These are phyloP conservation scores for Cnidoscolus chayamansa DNA, from an alignment of 441 rosid species.

Conservation along the genomic window DNA sequence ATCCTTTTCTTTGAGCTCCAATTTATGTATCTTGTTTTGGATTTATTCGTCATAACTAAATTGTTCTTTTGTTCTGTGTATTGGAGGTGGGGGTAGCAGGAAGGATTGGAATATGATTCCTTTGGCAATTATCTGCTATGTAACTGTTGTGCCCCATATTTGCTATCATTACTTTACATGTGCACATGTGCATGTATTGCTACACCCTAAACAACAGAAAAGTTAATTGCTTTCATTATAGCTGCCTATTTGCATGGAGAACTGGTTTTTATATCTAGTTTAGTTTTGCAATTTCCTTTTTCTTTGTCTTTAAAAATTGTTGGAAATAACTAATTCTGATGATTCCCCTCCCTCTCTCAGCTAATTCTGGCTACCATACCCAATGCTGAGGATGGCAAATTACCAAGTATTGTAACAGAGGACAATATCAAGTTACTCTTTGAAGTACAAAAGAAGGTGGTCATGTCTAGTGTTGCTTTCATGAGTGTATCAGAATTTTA, in stretches of 20 bases:
- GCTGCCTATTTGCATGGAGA: no score
- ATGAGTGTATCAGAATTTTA: background rate
- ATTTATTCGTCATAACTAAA: background rate
- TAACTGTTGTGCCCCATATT: background rate
- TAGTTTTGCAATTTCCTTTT: conserved; percentile 1
- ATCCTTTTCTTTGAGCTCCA: no score
- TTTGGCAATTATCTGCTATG: background rate
- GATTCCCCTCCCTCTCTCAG: conserved; percentile 37
- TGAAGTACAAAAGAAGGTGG: conserved; percentile 92
- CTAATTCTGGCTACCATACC: conserved; percentile 83
- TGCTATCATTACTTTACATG: background rate
- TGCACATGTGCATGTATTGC: no score
- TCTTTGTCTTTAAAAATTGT: background rate
- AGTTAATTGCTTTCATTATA: background rate
- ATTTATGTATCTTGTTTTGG: background rate
- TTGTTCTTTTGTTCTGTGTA: no score
- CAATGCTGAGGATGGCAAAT: conserved; percentile 40
- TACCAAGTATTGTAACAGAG: conserved; percentile 78
- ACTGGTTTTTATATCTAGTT: background rate
- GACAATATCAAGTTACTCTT: conserved; percentile 84
- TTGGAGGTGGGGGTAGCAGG: background rate
- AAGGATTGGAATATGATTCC: background rate
- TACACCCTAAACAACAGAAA: no score
- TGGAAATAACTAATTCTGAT: conserved; percentile 27
- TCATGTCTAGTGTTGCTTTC: conserved; percentile 8